Evolutionary conservation across 768 basidiomycete species (phyloP).

Genomic region (Cystofilobasidium ferigula): DNA sequence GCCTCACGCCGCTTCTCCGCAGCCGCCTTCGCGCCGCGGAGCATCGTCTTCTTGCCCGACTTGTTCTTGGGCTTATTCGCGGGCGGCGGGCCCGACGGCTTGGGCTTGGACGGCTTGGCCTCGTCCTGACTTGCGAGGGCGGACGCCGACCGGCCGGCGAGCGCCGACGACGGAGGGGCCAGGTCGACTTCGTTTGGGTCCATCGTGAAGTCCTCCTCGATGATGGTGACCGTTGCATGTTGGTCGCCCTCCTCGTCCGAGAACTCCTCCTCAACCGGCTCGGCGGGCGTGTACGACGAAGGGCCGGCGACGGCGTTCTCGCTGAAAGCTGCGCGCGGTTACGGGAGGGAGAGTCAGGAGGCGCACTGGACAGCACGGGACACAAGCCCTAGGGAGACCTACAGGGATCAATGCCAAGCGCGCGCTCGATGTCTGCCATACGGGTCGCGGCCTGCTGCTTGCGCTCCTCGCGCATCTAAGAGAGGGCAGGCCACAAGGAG

Average conservation of each 20-base stretch:
- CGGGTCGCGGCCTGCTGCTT: constrained; percentile 19
- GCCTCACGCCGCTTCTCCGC: constrained; percentile 6
- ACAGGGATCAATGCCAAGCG: constrained; percentile 12
- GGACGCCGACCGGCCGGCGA: background rate
- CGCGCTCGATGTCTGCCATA: constrained; percentile 22
- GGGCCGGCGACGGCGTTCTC: constrained; percentile 9
- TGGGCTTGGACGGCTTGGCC: constrained; percentile 5
- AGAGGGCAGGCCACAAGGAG: background rate
- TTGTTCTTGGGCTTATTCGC: constrained; percentile 26
- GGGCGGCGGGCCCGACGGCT: constrained; percentile 12
- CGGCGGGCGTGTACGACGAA: background rate
- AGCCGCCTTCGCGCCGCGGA: constrained; percentile 19
- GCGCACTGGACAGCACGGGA: background rate
- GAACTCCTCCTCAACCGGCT: constrained; percentile 22
- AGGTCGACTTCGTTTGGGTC: constrained; percentile 11
- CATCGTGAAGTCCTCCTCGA: constrained; percentile 23
- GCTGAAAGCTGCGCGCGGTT: background rate
- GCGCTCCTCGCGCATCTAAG: constrained; percentile 18
- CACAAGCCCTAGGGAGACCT: background rate
- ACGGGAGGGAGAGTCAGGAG: background rate
- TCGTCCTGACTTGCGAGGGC: background rate
- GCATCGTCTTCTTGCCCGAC: constrained; percentile 25
- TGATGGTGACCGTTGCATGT: constrained; percentile 22
- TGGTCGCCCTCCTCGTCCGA: constrained; percentile 23
- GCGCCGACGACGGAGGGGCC: background rate